Conservation (phyloP, 2,329 filamentous ascomycete species). For the Trichoderma sp. region DNA sequence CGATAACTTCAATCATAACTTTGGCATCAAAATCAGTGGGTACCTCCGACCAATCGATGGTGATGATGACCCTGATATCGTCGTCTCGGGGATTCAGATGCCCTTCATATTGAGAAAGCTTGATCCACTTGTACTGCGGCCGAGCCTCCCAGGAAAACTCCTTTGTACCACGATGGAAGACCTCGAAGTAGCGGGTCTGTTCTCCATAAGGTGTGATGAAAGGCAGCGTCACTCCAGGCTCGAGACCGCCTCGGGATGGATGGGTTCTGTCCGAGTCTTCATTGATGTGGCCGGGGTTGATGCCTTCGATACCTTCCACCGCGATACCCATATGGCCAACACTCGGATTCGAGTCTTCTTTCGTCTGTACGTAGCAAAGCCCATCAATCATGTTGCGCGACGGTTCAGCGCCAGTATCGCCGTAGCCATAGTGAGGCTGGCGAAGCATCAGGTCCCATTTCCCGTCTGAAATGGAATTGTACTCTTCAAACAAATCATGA, state of each 20-base stretch:
- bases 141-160: constrained; percentile 32
- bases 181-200: constrained; percentile 34
- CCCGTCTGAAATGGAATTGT: constrained; percentile 49
- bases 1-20: constrained; percentile 37
- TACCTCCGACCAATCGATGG: constrained; percentile 37
- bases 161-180: constrained; percentile 36
- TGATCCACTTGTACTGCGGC: constrained; percentile 35
- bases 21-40: constrained; percentile 43
- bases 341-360: constrained; percentile 48
- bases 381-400: constrained; percentile 56
- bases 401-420: constrained; percentile 31
- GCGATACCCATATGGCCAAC: constrained; percentile 38
- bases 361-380: constrained; percentile 51
- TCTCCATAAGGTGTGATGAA: constrained; percentile 35
- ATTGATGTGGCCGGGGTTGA: constrained; percentile 40
- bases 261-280: constrained; percentile 54
- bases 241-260: constrained; percentile 39
- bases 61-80: constrained; percentile 33
- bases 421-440: constrained; percentile 49
- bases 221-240: constrained; percentile 31
- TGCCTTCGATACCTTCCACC: constrained; percentile 35
- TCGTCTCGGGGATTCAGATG: constrained; percentile 33
- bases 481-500: constrained; percentile 48
- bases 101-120: constrained; percentile 31
- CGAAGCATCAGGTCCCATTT: constrained; percentile 59